These are phyloP conservation scores for Orychophragmus violaceus DNA, from an alignment of 345 rosid genomes.

Conservation along the genomic window DNA sequence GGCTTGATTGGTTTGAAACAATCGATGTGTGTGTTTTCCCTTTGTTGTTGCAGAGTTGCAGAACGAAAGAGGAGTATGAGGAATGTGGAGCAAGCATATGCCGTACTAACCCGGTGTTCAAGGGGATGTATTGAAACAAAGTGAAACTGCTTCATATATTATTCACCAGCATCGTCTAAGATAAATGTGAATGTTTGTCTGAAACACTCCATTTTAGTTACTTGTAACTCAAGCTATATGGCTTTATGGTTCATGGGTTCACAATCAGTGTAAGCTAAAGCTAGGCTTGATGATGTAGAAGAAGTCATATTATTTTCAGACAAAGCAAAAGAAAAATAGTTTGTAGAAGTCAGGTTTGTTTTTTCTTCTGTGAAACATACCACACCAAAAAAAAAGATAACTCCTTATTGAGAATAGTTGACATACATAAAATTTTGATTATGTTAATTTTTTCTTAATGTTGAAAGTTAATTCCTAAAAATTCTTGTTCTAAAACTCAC, in stretches of 20 bases:
- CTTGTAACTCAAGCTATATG: neutral
- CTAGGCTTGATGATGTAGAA: slow-evolving; percentile 1
- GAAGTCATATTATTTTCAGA: slow-evolving; percentile 2
- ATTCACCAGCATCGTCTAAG: neutral
- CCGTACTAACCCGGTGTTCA: slow-evolving; percentile 98
- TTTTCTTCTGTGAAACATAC: neutral
- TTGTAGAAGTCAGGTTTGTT: neutral
- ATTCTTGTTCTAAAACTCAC: too few species aligned
- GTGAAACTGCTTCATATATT: slow-evolving; percentile 1
- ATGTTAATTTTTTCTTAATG: neutral
- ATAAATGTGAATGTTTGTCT: slow-evolving; percentile 21
- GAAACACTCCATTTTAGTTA: neutral
- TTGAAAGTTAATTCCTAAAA: neutral
- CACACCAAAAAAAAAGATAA: neutral
- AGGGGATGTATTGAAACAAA: slow-evolving; percentile 77
- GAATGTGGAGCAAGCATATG: slow-evolving; percentile 98
- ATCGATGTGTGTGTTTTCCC: neutral
- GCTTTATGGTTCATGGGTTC: neutral
- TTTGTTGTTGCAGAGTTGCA: slow-evolving; percentile 67
- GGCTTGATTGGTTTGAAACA: slow-evolving; percentile 2
- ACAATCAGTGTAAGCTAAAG: slow-evolving; percentile 4
- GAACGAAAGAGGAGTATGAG: slow-evolving; percentile 95
- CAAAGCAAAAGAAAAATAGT: neutral
- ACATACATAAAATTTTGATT: too few species aligned
- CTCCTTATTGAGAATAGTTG: too few species aligned